Base-by-base conservation (phyloP, 768 basidiomycete species). In the Rhodotorula babjevae region DNA sequence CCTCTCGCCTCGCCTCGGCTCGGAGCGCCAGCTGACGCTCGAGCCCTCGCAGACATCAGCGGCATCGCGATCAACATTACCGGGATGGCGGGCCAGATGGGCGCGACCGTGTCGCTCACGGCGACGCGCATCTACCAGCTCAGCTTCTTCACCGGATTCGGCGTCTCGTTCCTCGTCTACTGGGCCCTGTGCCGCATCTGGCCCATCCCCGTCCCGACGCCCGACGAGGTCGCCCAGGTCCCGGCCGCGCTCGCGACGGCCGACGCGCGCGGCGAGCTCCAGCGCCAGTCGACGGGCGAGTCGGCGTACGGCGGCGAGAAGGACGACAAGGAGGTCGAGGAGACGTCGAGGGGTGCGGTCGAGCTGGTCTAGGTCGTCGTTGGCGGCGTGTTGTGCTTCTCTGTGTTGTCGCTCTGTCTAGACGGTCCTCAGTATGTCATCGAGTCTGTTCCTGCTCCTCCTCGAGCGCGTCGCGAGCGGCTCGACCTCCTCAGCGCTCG, bases 91-190 rank as follows among this genome's bases (percentile, higher is more conserved):
- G 89, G 89, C 64, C 88, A 89, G 86, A 86, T 75, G 16, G 89
- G 89, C 15, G 83, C 83, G 52, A 80, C 78, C 0, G 90, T 91
- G 2, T 87, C 89, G 12, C 78, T 88, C 36, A 86, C 85, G 10
- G 90, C 90, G 3, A 89, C 87, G n/a, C 84, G 86, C 65, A 75
- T 90, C 74, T 90, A 89, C 80, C 82, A 88, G 64, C 84, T 91
- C 83, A 87, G 89, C 21, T 93, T 91, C 85, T 89, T 92, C 82
- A 89, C 89, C n/a, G 91, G 91, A 42, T 89, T 91, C 75, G 87
- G 86, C 44, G 85, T 88, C 56, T 89, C 90, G 3, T 83, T 85
- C 16, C 61, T 89, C 69, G 78, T 89, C 57, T 93, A 92, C 80
- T 85, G 82, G 77, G 42, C 80, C 55, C 83, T 88, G 58, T 89